These are phyloP conservation scores for Lignosus rhinocerotis DNA, from an alignment of 1,284 basidiomycete genomes.

Conservation along the genomic window DNA sequence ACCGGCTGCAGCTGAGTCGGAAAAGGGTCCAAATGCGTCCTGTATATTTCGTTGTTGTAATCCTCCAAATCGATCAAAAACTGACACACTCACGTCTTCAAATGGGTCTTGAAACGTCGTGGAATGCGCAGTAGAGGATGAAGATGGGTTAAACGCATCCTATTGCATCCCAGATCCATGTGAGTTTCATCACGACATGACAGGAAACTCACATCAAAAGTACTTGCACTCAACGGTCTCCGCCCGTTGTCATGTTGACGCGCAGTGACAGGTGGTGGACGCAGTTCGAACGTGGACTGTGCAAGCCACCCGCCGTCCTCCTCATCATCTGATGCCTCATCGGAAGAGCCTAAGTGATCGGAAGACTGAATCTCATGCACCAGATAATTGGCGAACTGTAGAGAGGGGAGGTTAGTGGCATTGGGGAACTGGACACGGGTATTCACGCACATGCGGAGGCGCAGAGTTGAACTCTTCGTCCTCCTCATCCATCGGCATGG, in stretches of 20 bases:
- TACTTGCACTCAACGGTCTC: conserved; percentile 49
- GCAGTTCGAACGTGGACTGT: conserved; percentile 68
- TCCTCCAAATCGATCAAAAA: neutral
- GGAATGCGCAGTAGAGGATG: conserved; percentile 21
- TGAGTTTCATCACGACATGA: neutral
- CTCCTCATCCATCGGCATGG: conserved; percentile 51
- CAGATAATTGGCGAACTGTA: conserved; percentile 73
- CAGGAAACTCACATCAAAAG: conserved; percentile 56
- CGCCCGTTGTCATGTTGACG: conserved; percentile 48
- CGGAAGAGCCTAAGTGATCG: conserved; percentile 55
- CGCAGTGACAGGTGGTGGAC: conserved; percentile 54
- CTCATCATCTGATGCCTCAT: conserved; percentile 55
- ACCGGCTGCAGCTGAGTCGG: conserved; percentile 53
- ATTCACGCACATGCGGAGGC: conserved; percentile 51
- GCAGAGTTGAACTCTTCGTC: conserved; percentile 36
- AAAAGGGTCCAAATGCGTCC: conserved; percentile 66
- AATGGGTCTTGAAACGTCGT: conserved; percentile 53
- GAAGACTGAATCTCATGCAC: conserved; percentile 69
- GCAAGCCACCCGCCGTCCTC: conserved; percentile 77
- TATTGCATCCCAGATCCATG: conserved; percentile 27
- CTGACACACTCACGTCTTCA: conserved; percentile 31
- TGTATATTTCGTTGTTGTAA: conserved; percentile 12
- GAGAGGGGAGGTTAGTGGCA: neutral
- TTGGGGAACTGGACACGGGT: neutral
- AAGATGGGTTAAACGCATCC: conserved; percentile 55